Evolutionary conservation across 2,329 filamentous ascomycete species (phyloP).

Genomic region (Sclerotinia minor): DNA sequence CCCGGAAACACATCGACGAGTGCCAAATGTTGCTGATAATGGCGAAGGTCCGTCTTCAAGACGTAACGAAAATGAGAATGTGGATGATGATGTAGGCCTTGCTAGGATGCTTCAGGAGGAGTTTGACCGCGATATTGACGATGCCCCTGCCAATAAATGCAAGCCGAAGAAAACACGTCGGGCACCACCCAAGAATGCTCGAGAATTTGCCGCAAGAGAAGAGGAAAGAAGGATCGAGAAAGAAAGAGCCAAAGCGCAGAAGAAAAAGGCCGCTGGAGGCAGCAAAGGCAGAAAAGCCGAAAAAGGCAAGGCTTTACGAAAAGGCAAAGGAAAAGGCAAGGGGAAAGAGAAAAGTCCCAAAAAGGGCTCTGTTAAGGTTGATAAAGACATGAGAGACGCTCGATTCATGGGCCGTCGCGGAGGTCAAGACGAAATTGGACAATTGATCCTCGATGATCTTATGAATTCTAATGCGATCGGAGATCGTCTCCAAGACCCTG

Average conservation of each 20-base stretch:
- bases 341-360: slow-evolving; percentile 11
- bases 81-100: slow-evolving; percentile 17
- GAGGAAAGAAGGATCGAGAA: slow-evolving; percentile 30
- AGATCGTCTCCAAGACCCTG: slow-evolving; percentile 33
- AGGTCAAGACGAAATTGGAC: slow-evolving; percentile 29
- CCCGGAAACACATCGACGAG: slow-evolving; percentile 24
- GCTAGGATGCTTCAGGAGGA: slow-evolving; percentile 29
- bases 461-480: slow-evolving; percentile 32
- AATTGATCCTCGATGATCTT: slow-evolving; percentile 33
- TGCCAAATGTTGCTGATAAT: slow-evolving; percentile 4
- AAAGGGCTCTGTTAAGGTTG: slow-evolving; percentile 23
- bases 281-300: slow-evolving; percentile 9
- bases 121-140: slow-evolving; percentile 19
- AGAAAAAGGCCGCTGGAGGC: slow-evolving; percentile 27
- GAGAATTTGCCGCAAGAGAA: slow-evolving; percentile 25
- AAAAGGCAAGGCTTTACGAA: slow-evolving; percentile 21
- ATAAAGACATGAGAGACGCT: slow-evolving; percentile 6
- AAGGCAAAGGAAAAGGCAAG: slow-evolving; percentile 27
- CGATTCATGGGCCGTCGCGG: background rate
- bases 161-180: slow-evolving; percentile 31
- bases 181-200: slow-evolving; percentile 32
- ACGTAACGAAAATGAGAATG: slow-evolving; percentile 9
- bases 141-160: slow-evolving; percentile 7
- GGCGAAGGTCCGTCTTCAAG: slow-evolving; percentile 20
- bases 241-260: slow-evolving; percentile 30